These are phyloP conservation scores for Chytridium lagenaria DNA, from an alignment of 371 early-diverging fungal genomes.

Conservation along the genomic window DNA sequence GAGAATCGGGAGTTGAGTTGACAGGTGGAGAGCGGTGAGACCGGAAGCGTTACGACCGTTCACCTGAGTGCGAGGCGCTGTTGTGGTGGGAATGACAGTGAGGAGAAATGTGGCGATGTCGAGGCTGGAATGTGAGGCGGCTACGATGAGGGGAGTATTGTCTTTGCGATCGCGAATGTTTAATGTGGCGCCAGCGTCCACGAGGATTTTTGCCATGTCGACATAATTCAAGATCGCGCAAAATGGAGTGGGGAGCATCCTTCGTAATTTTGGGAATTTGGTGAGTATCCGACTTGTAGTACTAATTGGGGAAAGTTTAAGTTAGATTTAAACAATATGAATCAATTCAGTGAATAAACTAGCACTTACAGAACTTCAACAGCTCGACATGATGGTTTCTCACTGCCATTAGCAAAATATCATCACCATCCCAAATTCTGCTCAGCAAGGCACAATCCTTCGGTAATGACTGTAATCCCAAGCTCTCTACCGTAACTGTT, in stretches of 20 bases:
- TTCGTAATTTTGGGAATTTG: conserved; percentile 23
- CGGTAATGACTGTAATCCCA: too few species aligned
- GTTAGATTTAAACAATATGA: too few species aligned
- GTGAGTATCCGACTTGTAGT: background rate
- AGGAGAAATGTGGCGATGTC: background rate
- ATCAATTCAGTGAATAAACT: background rate
- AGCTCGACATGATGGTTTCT: background rate
- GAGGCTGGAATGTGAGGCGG: background rate
- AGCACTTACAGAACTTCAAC: conserved; percentile 18
- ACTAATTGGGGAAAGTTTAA: conserved; percentile 12
- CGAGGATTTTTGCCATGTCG: background rate
- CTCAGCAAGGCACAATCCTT: too few species aligned
- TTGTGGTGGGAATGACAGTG: too few species aligned
- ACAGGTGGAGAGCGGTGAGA: conserved; percentile 11
- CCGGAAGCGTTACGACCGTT: background rate
- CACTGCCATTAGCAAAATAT: conserved; percentile 19
- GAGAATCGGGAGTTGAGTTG: background rate
- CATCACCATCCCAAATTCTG: conserved; percentile 29
- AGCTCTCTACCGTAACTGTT: too few species aligned
- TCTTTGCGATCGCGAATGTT: conserved; percentile 10
- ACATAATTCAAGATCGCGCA: background rate
- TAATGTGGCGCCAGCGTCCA: background rate
- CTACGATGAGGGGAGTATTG: conserved; percentile 30
- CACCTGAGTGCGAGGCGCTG: background rate
- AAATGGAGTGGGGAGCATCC: conserved; percentile 28